These are phyloP conservation scores for Kingdonia uniflora DNA, from an alignment of 164 flowering plant species.

Conservation along the genomic window DNA sequence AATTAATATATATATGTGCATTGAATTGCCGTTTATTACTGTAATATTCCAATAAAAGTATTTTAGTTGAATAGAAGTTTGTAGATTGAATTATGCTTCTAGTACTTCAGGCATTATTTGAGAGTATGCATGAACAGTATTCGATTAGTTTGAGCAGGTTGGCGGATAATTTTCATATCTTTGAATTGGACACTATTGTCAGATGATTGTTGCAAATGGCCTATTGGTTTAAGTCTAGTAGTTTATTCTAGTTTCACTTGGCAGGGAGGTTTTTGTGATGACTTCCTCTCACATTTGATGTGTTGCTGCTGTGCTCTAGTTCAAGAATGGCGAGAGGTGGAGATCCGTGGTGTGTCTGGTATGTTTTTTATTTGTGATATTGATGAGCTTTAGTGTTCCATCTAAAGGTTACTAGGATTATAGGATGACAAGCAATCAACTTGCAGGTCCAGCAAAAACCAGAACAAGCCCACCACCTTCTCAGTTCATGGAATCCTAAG, in stretches of 20 bases:
- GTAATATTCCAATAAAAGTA: no score
- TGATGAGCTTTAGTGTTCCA: neutral
- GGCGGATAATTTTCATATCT: no score
- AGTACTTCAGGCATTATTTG: no score
- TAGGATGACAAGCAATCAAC: constrained; percentile 6
- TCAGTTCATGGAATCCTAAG: constrained; percentile 72
- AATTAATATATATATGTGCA: no score
- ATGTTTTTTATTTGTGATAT: constrained; percentile 2
- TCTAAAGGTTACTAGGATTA: neutral
- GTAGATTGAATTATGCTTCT: no score
- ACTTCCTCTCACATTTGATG: constrained; percentile 88
- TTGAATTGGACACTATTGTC: no score
- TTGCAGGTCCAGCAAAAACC: constrained; percentile 73
- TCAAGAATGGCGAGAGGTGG: constrained; percentile 98
- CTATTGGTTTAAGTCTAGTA: no score
- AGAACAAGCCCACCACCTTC: constrained; percentile 69
- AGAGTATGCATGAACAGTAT: no score
- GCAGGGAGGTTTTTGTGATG: constrained; percentile 89
- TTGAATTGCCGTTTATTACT: no score
- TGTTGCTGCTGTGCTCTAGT: constrained; percentile 98
- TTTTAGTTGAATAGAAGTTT: no score
- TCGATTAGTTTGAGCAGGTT: no score
- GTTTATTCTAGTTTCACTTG: constrained; percentile 5
- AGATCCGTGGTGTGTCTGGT: constrained; percentile 83
- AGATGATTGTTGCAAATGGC: no score